Conservation (phyloP, 225 moss, liverwort and hornwort genomes). For the Physcomitrellopsis africana region DNA sequence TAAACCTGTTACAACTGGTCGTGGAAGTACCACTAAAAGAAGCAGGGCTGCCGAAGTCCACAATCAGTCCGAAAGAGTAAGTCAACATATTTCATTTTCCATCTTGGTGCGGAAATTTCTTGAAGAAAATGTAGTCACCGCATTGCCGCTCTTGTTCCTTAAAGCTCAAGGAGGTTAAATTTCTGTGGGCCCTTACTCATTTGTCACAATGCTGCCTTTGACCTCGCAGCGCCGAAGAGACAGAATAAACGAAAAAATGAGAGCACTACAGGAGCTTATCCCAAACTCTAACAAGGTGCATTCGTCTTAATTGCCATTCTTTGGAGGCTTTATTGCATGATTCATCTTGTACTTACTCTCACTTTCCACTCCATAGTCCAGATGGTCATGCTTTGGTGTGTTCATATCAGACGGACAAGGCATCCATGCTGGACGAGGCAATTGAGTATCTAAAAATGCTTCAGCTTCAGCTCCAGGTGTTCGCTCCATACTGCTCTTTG, state of each 20-base stretch:
- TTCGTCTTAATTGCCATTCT: not conserved
- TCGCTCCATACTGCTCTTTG: not conserved
- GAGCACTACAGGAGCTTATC: slow-evolving; percentile 76
- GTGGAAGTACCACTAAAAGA: no score
- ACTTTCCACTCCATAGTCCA: not conserved
- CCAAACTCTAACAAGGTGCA: slow-evolving; percentile 86
- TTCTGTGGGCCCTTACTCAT: no score
- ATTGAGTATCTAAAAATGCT: slow-evolving; percentile 85
- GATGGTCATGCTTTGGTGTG: not conserved
- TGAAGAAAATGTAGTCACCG: no score
- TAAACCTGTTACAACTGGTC: no score
- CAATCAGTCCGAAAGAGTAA: no score
- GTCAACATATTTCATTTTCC: no score
- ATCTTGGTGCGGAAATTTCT: no score
- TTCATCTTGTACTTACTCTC: not conserved
- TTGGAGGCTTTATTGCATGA: not conserved
- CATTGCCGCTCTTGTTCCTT: no score
- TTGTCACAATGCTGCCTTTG: no score
- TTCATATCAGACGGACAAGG: slow-evolving; percentile 70
- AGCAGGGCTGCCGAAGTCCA: no score
- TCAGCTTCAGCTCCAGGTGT: slow-evolving; percentile 70
- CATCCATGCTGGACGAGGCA: slow-evolving; percentile 88
- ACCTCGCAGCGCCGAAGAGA: slow-evolving; percentile 42
- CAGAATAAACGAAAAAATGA: slow-evolving; percentile 86
- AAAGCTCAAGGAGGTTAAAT: no score